Percentiles rank a stretch among this genome's conserved stretches.
Evolutionary conservation across 2,329 filamentous ascomycete genomes (phyloP).

Genomic region (Fusarium mangiferae): DNA sequence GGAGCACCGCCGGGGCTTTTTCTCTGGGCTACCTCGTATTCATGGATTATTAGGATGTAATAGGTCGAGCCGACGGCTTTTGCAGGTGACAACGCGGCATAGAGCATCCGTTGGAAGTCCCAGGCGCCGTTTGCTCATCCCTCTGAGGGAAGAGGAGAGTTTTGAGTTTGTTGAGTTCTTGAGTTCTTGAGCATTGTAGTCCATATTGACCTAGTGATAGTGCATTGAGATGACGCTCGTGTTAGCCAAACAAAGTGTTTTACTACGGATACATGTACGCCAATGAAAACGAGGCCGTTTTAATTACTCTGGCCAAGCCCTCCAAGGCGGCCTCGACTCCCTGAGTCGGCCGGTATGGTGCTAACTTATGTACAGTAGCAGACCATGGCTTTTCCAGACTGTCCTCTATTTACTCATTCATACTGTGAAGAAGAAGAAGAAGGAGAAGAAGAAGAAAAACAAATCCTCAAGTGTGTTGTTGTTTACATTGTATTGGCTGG

Average conservation of each 20-base stretch:
- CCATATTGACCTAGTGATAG: background rate
- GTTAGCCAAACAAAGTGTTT: constrained; percentile 4
- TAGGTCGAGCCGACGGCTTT: constrained; percentile 29
- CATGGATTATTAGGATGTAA: constrained; percentile 32
- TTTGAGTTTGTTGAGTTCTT: constrained; percentile 30
- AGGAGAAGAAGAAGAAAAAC: background rate
- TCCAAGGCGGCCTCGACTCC: background rate
- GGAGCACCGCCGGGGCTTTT: background rate
- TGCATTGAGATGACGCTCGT: constrained; percentile 27
- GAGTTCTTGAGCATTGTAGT: background rate
- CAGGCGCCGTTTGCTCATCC: constrained; percentile 32
- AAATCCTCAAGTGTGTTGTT: constrained; percentile 19
- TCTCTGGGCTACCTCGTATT: constrained; percentile 39
- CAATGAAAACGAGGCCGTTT: constrained; percentile 1
- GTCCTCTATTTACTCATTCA: background rate
- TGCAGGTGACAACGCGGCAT: constrained; percentile 37
- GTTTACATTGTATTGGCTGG: constrained; percentile 15
- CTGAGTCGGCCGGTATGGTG: constrained; percentile 7
- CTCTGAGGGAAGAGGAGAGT: constrained; percentile 16
- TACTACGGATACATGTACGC: background rate
- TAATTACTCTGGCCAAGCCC: background rate
- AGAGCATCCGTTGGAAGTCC: constrained; percentile 10
- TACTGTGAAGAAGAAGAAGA: background rate
- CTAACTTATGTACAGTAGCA: background rate
- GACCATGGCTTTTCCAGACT: background rate